phyloP scores from a whole-genome alignment of 1,139 yeast species.

The Debaryomyces fabryi region DNA sequence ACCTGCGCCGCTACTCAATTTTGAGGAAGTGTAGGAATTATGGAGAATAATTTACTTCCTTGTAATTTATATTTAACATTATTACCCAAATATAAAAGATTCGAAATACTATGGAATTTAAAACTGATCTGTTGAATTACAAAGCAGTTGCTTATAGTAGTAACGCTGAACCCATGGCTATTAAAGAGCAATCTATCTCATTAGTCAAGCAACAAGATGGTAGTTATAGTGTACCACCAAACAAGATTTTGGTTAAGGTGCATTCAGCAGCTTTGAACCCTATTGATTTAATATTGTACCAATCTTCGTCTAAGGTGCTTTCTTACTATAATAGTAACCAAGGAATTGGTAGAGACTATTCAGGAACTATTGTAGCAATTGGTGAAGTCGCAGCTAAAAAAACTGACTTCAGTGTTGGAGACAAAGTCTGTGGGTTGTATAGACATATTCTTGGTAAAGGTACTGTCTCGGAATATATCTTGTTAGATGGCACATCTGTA shows the following conservation, averaged over 20 bases:
- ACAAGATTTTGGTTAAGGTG: slow-evolving; percentile 60
- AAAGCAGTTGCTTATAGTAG: slow-evolving; percentile 23
- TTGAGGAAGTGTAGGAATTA: neutral
- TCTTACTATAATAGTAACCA: slow-evolving; percentile 33
- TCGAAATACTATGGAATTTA: neutral
- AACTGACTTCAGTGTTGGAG: slow-evolving; percentile 54
- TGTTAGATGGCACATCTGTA: slow-evolving; percentile 30
- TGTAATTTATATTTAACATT: neutral
- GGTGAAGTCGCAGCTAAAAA: slow-evolving; percentile 45
- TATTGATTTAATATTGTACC: slow-evolving; percentile 56
- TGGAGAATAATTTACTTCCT: no score
- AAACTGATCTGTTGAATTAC: slow-evolving; percentile 15
- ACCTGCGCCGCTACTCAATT: neutral
- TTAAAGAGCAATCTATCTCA: slow-evolving; percentile 17
- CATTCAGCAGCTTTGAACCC: slow-evolving; percentile 68
- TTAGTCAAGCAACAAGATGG: slow-evolving; percentile 32
- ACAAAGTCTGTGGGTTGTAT: slow-evolving; percentile 62
- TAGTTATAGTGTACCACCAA: slow-evolving; percentile 37
- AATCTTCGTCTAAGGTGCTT: slow-evolving; percentile 30
- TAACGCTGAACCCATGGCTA: slow-evolving; percentile 15
- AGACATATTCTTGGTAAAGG: slow-evolving; percentile 52
- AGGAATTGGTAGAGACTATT: slow-evolving; percentile 70
- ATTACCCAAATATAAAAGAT: neutral
- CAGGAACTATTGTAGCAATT: slow-evolving; percentile 63
- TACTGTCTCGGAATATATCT: slow-evolving; percentile 45